Conservation (phyloP, 441 rosid species). For the Macaranga tanarius region DNA sequence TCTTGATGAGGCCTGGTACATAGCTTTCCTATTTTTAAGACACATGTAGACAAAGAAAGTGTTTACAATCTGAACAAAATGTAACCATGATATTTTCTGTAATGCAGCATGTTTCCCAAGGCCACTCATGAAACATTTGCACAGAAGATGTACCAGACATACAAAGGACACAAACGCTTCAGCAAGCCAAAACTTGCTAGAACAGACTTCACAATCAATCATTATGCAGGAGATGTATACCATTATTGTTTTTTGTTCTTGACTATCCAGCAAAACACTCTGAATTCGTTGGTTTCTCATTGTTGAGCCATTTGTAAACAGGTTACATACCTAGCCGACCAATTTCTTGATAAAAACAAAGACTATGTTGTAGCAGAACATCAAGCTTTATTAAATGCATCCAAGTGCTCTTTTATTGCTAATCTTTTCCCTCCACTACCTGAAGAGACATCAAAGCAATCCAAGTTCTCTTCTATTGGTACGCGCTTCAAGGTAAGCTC, state of each 20-base stretch:
- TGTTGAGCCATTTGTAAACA: conserved; percentile 33
- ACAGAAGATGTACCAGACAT: conserved; percentile 73
- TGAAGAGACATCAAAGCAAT: conserved; percentile 72
- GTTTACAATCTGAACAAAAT: background rate
- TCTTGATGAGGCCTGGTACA: conserved; percentile 80
- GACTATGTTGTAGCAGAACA: conserved; percentile 98
- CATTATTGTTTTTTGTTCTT: conserved; percentile 19
- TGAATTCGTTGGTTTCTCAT: conserved; percentile 24
- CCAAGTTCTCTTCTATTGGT: conserved; percentile 96
- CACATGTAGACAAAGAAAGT: too few species aligned
- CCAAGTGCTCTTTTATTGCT: conserved; percentile 74
- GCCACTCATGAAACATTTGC: conserved; percentile 78
- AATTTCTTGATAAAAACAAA: conserved; percentile 94
- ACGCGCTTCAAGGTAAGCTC: conserved; percentile 82
- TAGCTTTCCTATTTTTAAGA: conserved; percentile 4
- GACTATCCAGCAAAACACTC: conserved; percentile 20
- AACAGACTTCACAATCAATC: conserved; percentile 65
- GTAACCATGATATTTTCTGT: background rate
- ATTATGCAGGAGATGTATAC: conserved; percentile 79
- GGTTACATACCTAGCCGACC: conserved; percentile 94
- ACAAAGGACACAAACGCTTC: conserved; percentile 64
- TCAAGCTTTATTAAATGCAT: conserved; percentile 77
- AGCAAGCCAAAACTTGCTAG: conserved; percentile 70
- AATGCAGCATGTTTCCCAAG: conserved; percentile 74
- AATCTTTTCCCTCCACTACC: conserved; percentile 71